A percentile compares a stretch with the other conserved stretches of the same genome.
These are phyloP conservation scores for Pseudonitzschia pungens DNA, from an alignment of 108 stramenopile species.

Conservation along the genomic window DNA sequence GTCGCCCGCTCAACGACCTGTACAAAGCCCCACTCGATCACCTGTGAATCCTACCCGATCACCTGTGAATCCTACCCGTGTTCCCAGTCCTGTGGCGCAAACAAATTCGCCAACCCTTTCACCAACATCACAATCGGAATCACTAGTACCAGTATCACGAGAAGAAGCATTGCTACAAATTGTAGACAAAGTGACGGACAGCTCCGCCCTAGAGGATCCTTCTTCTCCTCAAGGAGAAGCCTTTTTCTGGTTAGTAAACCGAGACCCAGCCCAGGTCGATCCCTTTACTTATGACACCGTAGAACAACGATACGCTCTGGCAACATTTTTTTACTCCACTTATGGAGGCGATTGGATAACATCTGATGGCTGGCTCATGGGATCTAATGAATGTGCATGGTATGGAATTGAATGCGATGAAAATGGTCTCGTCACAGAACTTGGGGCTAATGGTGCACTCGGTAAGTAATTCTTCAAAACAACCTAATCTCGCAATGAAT, in stretches of 20 bases:
- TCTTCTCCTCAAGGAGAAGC: constrained; percentile 54
- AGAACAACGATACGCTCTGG: constrained; percentile 46
- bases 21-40: background rate
- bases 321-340: constrained; percentile 50
- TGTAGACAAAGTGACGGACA: constrained; percentile 27
- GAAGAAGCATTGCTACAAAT: constrained; percentile 18
- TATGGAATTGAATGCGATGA: constrained; percentile 43
- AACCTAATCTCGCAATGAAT: background rate
- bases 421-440: constrained; percentile 1
- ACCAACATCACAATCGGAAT: constrained; percentile 13
- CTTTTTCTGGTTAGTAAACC: constrained; percentile 37
- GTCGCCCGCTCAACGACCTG: background rate
- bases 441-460: background rate
- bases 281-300: constrained; percentile 27
- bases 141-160: constrained; percentile 18
- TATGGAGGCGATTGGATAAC: constrained; percentile 40
- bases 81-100: background rate
- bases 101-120: constrained; percentile 13
- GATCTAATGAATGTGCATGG: constrained; percentile 45
- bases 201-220: constrained; percentile 29
- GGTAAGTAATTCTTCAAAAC: background rate
- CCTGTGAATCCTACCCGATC: background rate
- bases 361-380: constrained; percentile 41
- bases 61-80: background rate
- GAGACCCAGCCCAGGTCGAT: constrained; percentile 37